These are phyloP conservation scores for Cryphonectria radicalis DNA, from an alignment of 2,329 filamentous ascomycete genomes.

Conservation along the genomic window DNA sequence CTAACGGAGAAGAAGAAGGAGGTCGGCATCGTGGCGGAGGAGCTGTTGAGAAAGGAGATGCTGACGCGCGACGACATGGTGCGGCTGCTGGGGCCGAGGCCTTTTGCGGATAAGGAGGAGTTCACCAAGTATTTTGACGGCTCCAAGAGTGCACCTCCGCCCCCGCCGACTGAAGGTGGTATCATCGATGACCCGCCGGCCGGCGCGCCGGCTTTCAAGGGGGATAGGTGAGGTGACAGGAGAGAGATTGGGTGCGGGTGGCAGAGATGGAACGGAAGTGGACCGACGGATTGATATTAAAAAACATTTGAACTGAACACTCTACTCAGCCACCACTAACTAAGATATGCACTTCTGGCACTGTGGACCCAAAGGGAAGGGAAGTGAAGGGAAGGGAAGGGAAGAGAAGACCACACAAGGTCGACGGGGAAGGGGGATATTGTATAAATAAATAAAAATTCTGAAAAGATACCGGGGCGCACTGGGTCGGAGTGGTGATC, in stretches of 20 bases:
- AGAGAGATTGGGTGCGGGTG: neutral
- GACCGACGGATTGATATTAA: neutral
- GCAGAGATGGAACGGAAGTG: neutral
- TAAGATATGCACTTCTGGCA: slow-evolving; percentile 9
- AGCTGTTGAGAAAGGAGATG: slow-evolving; percentile 89
- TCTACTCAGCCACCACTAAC: slow-evolving; percentile 7
- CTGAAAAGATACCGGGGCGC: neutral
- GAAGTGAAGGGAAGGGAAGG: no score
- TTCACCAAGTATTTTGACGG: slow-evolving; percentile 89
- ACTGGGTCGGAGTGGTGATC: neutral
- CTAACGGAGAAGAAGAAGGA: slow-evolving; percentile 85
- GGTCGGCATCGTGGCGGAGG: slow-evolving; percentile 88
- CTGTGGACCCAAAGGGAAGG: neutral
- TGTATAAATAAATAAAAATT: slow-evolving; percentile 1
- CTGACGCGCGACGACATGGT: slow-evolving; percentile 91
- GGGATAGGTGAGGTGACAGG: slow-evolving; percentile 31
- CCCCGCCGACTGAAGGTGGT: slow-evolving; percentile 53
- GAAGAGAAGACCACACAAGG: neutral
- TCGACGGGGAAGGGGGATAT: neutral
- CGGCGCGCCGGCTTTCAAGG: slow-evolving; percentile 42
- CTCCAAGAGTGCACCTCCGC: slow-evolving; percentile 61
- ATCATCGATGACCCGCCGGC: slow-evolving; percentile 35
- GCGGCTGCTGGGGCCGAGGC: slow-evolving; percentile 79
- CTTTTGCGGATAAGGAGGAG: slow-evolving; percentile 83
- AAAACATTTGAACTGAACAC: neutral